Percentiles rank a stretch among this genome's conserved stretches.
phyloP scores from a whole-genome alignment of 345 rosid genomes.

The Anastatica hierochuntica region DNA sequence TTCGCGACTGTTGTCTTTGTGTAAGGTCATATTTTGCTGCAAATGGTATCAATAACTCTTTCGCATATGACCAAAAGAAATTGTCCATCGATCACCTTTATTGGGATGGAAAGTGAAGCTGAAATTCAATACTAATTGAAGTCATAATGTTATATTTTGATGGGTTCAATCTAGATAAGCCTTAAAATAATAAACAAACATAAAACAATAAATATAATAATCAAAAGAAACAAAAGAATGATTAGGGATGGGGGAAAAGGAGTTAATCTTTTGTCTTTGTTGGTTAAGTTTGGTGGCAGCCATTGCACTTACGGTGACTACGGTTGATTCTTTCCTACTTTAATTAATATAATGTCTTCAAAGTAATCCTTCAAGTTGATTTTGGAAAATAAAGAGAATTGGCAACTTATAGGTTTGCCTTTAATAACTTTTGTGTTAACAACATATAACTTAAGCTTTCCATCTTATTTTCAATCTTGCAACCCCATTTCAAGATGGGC shows the following conservation, averaged over 20 bases:
- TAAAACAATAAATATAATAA: neutral
- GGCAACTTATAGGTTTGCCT: neutral
- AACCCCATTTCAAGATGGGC: no score
- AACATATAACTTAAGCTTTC: no score
- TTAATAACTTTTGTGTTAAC: no score
- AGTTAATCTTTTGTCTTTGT: slow-evolving; percentile 4
- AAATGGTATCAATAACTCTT: slow-evolving; percentile 10
- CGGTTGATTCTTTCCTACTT: slow-evolving; percentile 14
- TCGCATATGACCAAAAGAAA: slow-evolving; percentile 17
- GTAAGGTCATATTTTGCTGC: slow-evolving; percentile 17
- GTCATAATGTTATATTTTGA: slow-evolving; percentile 12
- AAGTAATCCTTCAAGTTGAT: slow-evolving; percentile 2
- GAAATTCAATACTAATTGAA: slow-evolving; percentile 6
- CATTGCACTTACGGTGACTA: slow-evolving; percentile 26
- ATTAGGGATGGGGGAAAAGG: slow-evolving; percentile 22
- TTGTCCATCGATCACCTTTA: slow-evolving; percentile 11
- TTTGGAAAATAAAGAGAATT: neutral
- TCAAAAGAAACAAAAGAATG: slow-evolving; percentile 15
- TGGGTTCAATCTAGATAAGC: slow-evolving; percentile 26
- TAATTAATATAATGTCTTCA: neutral
- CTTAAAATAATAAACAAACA: slow-evolving; percentile 12
- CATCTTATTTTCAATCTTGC: no score
- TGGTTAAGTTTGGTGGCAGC: slow-evolving; percentile 25
- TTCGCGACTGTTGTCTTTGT: slow-evolving; percentile 19
- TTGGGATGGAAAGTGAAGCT: slow-evolving; percentile 5